Conservation (phyloP, 2,329 filamentous ascomycete genomes). For the Dryadomyces sulphureus region DNA sequence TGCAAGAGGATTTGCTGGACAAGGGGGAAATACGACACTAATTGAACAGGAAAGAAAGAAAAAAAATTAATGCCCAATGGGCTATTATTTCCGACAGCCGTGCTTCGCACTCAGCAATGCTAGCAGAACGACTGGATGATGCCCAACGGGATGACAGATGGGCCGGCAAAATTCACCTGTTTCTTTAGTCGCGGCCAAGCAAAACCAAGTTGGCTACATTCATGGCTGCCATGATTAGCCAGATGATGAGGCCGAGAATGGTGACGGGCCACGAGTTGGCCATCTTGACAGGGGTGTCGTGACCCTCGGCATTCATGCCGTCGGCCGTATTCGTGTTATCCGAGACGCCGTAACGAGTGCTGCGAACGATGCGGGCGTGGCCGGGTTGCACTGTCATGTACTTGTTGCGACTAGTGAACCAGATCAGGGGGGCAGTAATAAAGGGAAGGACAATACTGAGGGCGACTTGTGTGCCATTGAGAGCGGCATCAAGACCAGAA, state of each 20-base stretch:
- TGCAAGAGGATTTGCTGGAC: too few relatives aligned
- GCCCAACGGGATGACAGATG: not conserved
- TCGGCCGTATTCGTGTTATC: not conserved
- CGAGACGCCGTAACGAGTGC: not conserved
- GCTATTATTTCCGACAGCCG: not conserved
- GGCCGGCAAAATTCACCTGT: too few relatives aligned
- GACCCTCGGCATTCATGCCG: not conserved
- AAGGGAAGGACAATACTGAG: constrained; percentile 70
- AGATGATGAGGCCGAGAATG: constrained; percentile 42
- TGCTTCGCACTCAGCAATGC: too few relatives aligned
- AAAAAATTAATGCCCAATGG: not conserved
- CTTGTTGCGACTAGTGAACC: constrained; percentile 64
- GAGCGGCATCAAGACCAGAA: constrained; percentile 51
- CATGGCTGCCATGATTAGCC: constrained; percentile 61
- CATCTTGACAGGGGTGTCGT: constrained; percentile 40
- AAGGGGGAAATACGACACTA: not conserved
- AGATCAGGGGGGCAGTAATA: constrained; percentile 68
- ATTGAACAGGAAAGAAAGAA: too few relatives aligned
- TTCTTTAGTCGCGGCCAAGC: constrained; percentile 27
- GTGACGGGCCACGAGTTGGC: constrained; percentile 54
- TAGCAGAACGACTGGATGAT: not conserved
- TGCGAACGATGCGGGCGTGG: constrained; percentile 15
- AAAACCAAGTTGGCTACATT: constrained; percentile 65
- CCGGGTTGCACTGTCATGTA: constrained; percentile 60
- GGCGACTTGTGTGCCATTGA: constrained; percentile 65